Base-by-base conservation (phyloP, 495 filamentous ascomycete species). In the Neurospora tetraspora region DNA sequence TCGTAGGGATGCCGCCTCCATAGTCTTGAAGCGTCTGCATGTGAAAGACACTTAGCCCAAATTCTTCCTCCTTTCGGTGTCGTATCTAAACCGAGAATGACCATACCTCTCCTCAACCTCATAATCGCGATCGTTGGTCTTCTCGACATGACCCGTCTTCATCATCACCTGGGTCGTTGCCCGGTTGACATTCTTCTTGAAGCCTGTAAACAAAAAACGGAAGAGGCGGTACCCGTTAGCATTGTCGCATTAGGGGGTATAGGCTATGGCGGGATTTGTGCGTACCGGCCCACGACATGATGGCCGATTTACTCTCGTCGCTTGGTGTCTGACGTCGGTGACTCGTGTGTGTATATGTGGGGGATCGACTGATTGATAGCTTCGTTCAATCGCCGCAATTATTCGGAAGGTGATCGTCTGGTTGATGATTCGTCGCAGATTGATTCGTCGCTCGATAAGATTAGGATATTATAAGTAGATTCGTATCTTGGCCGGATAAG, bases 91-190 rank as follows among this genome's bases (percentile, higher is more conserved):
- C 12, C 1, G 3, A 14, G 61, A 10, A 18, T 23, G 37, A 59
- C 38, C 85, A 69, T 85, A 94, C 90, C 95, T 90, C 81, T 97
- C 94, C 82, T 99, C 96, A 40, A 98, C 95, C 82, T 98, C 96
- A 82, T 98, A 99, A 80, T 98, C 96, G 59, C 96, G 93, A 82
- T 99, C 96, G 80, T 93, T 97, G 2, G 96, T 98, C 82, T 95
- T 92, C 81, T 99, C 96, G 74, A 99, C 97, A 86, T 97, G 96
- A 65, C 96, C 93, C 23, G 96, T 94, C 87, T 98, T 99, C 96
- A 99, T 98, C 94, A 99, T 98, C 71, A 98, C 95, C 90, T 97
- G 95, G 81, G 96, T 98, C 82, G 94, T 97, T 73, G 96, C 95
- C 82, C 96, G 93, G 85, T 96, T 96, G 86, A 97, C 94, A 88